These are phyloP conservation scores for Cantharellus cinnabarinus DNA, from an alignment of 768 basidiomycete species.

Conservation along the genomic window DNA sequence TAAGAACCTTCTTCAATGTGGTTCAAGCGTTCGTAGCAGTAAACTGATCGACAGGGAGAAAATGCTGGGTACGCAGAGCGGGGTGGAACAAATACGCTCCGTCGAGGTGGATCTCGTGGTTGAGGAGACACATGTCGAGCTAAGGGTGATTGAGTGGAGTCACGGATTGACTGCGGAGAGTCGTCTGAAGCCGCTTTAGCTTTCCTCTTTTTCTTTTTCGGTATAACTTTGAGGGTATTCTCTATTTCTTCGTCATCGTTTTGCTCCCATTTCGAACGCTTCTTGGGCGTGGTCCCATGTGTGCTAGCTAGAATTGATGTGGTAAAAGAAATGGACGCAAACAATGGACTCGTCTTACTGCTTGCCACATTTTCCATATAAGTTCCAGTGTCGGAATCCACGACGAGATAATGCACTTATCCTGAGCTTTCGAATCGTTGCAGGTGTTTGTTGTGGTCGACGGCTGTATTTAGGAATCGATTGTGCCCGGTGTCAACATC, in stretches of 20 bases:
- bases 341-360: too few relatives aligned
- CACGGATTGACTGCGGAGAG: background rate
- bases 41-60: conserved; percentile 76
- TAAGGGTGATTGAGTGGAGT: background rate
- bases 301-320: too few relatives aligned
- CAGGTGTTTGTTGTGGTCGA: too few relatives aligned
- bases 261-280: background rate
- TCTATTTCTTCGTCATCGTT: background rate
- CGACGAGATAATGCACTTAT: too few relatives aligned
- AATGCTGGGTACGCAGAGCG: conserved; percentile 62
- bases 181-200: background rate
- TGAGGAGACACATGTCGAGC: background rate
- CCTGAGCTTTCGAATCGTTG: too few relatives aligned
- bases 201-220: background rate
- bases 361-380: too few relatives aligned
- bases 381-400: too few relatives aligned
- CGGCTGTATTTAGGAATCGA: too few relatives aligned
- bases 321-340: too few relatives aligned
- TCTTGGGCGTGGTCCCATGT: background rate
- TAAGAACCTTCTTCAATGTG: conserved; percentile 98
- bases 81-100: conserved; percentile 52
- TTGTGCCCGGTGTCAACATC: background rate
- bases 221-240: background rate
- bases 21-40: conserved; percentile 83
- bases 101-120: background rate